Evolutionary conservation across 768 basidiomycete genomes (phyloP).

Genomic region (Infundibulicybe gibba): DNA sequence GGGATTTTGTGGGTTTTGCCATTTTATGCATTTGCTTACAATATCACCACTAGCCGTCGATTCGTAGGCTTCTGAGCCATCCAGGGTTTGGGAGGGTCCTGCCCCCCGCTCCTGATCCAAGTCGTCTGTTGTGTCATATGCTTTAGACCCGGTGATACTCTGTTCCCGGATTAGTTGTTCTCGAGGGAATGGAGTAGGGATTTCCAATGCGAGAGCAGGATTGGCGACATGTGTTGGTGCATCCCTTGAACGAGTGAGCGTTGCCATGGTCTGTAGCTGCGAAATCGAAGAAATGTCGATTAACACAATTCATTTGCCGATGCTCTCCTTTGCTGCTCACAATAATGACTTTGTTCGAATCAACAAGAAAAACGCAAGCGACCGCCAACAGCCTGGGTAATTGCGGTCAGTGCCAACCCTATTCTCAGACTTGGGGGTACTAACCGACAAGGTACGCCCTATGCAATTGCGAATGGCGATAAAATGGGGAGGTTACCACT

Average conservation of each 20-base stretch:
- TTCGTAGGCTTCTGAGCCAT: constrained; percentile 1
- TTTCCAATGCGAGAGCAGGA: constrained; percentile 19
- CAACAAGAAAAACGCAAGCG: too few relatives aligned
- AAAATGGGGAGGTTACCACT: too few relatives aligned
- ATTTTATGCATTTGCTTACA: not conserved
- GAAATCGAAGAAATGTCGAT: not conserved
- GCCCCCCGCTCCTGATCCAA: not conserved
- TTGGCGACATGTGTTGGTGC: constrained; percentile 16
- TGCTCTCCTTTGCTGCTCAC: too few relatives aligned
- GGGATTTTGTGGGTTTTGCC: not conserved
- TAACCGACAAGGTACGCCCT: too few relatives aligned
- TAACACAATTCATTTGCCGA: too few relatives aligned
- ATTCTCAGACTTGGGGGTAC: too few relatives aligned
- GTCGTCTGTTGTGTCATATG: too few relatives aligned
- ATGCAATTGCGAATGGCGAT: too few relatives aligned
- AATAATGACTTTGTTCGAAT: too few relatives aligned
- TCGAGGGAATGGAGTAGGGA: constrained; percentile 39
- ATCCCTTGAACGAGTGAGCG: constrained; percentile 30
- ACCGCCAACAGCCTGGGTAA: too few relatives aligned
- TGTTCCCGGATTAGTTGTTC: constrained; percentile 23
- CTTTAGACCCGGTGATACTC: not conserved
- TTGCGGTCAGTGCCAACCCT: too few relatives aligned
- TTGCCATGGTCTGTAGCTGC: constrained; percentile 28
- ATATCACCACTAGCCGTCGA: constrained; percentile 11
- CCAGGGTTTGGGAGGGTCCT: constrained; percentile 7